Evolutionary conservation across 352 stramenopile genomes (phyloP).

Genomic region (Phytophthora melonis): DNA sequence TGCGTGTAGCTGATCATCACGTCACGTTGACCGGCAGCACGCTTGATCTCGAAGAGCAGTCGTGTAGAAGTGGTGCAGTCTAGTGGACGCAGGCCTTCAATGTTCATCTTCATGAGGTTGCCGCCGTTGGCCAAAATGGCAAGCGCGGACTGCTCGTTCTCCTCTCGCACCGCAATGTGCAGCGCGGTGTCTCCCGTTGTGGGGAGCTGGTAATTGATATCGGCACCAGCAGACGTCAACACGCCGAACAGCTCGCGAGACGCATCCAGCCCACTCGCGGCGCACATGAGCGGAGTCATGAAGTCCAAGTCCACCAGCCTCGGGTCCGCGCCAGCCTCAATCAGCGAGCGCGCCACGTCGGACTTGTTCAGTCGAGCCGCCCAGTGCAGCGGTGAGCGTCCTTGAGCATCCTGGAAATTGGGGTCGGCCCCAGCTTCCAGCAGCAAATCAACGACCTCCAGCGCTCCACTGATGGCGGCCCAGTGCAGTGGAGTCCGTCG

Average conservation of each 20-base stretch:
- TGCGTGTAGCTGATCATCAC: constrained; percentile 93
- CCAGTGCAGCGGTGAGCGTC: constrained; percentile 82
- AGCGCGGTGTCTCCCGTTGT: constrained; percentile 76
- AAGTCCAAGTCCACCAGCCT: constrained; percentile 64
- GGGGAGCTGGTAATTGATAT: constrained; percentile 79
- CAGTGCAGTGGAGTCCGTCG: constrained; percentile 83
- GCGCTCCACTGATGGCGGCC: constrained; percentile 72
- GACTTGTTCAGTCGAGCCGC: constrained; percentile 69
- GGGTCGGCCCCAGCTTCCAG: constrained; percentile 70
- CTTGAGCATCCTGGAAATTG: constrained; percentile 80
- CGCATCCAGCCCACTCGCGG: constrained; percentile 52
- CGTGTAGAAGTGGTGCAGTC: constrained; percentile 85
- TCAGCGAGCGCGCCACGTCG: constrained; percentile 59
- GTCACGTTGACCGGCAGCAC: constrained; percentile 76
- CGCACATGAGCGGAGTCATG: constrained; percentile 80
- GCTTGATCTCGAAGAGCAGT: constrained; percentile 86
- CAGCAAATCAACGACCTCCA: constrained; percentile 70
- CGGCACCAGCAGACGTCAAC: constrained; percentile 62
- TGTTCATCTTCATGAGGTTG: constrained; percentile 82
- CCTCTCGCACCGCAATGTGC: constrained; percentile 72
- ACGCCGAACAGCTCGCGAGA: constrained; percentile 62
- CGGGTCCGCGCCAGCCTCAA: constrained; percentile 50
- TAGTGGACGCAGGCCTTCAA: constrained; percentile 68
- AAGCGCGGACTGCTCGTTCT: constrained; percentile 73
- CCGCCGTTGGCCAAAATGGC: constrained; percentile 74